Base-by-base conservation (phyloP, 192 early-diverging fungal genomes). In the Umbelopsis sp. region DNA sequence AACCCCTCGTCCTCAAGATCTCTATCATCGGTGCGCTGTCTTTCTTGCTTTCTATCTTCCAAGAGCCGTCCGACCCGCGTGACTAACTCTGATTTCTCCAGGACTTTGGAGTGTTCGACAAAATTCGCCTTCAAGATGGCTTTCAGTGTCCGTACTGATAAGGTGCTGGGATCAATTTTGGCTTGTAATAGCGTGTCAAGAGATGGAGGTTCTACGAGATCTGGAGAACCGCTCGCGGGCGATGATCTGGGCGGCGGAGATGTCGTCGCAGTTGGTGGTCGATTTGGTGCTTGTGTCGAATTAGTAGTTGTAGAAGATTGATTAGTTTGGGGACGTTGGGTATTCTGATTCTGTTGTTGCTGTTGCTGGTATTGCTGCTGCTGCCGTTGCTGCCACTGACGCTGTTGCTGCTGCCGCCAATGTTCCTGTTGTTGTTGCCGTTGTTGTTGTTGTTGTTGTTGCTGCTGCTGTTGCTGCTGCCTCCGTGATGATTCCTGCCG, bases 21-120 rank as follows among this genome's bases (percentile, higher is more conserved):
- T 46, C 71, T 66, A 25, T 46, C 27, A 18, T 25, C 35, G 18
- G 7, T 30, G 71, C 68, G 25, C 84, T 81, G 65, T 69, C 73
- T 12, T 83, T 79, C 85, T 83, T 85, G 70, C 46, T 80, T 79
- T n/a, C 71, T 77, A 21, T 90, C 85, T 15, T 88, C 86, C 1
- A 93, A 77, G 10, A 95, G 81, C 55, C 84, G 80, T 33, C 89
- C 72, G 0, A 94, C 88, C 1, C 86, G 76, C 37, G 80, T 77
- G 3, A 94, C 83, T 13, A 95, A 83, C 73, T 95, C 94, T 16
- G 75, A 73, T 58, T 92, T 94, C 66, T 95, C 94, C 18, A 94
- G 74, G 18, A 92, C 84, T 68, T 85, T 84, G 46, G 80, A 82
- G 48, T 85, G 83, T 64, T 91, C 87, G 10, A 95, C 91, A 67